These are phyloP conservation scores for Fomes fomentarius DNA, from an alignment of 1,284 basidiomycete genomes.

Conservation along the genomic window DNA sequence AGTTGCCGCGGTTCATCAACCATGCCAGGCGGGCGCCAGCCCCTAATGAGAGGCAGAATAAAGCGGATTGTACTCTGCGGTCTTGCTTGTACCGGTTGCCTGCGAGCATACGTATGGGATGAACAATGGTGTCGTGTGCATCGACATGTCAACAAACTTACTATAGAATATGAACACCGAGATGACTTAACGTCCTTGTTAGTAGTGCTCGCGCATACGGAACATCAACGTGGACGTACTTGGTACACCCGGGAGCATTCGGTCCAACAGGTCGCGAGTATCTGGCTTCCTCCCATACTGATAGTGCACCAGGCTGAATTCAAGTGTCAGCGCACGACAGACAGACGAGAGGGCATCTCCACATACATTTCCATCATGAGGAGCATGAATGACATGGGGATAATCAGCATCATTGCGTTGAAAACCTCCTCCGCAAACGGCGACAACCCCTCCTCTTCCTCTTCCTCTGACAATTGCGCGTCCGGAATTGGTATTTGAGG, in stretches of 20 bases:
- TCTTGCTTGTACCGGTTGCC: conserved; percentile 66
- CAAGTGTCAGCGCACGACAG: not conserved
- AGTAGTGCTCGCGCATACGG: not conserved
- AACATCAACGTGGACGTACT: conserved; percentile 48
- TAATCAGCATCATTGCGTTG: conserved; percentile 59
- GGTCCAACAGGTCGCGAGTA: conserved; percentile 49
- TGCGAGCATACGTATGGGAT: conserved; percentile 30
- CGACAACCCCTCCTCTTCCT: conserved; percentile 44
- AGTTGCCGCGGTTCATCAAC: conserved; percentile 67
- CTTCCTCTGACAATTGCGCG: conserved; percentile 27
- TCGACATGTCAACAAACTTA: conserved; percentile 42
- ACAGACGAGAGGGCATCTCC: not conserved
- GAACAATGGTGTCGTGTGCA: not conserved
- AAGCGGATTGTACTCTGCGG: conserved; percentile 50
- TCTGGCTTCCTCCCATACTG: conserved; percentile 66
- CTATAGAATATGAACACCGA: conserved; percentile 79
- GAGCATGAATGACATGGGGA: conserved; percentile 72
- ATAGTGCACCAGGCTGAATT: conserved; percentile 65
- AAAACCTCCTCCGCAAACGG: conserved; percentile 73
- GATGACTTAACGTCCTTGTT: conserved; percentile 50
- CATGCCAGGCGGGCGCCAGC: conserved; percentile 69
- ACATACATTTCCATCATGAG: conserved; percentile 81
- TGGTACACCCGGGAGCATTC: conserved; percentile 65
- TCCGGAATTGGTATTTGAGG: conserved; percentile 2
- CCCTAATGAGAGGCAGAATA: conserved; percentile 61